Base-by-base conservation (phyloP, 225 moss, liverwort and hornwort species). In the Physcomitrium patens region DNA sequence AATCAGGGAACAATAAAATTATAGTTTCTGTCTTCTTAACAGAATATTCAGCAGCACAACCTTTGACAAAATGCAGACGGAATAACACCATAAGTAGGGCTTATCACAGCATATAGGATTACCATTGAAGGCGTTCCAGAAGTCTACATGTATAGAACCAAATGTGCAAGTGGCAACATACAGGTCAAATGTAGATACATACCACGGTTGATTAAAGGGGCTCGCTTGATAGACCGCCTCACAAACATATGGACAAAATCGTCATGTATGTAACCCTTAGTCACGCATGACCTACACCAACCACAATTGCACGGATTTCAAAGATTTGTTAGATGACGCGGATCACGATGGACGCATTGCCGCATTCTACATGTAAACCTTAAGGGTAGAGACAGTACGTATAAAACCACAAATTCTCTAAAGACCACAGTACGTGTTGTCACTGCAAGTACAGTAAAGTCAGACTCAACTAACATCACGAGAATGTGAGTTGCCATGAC, bases 201-300 rank as follows among this genome's bases (percentile, higher is more conserved):
- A 96, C 96, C 96, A 26, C 96, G 94, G 74, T 96, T 96, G 71
- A 96, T 96, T 10, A 96, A 92, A 28, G 96, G 96, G 45, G 96
- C 91, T 64, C 94, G 87, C 85, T 89, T 92, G 3, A 93, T 55
- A 28, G 94, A 89, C 71, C 92, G 88, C 70, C 91, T 86, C 65
- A 97, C 94, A 71, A 97, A 97, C 27, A 91, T 86, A 68, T 90
- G 91, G 18, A 97, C 96, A 59, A 85, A 97, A 48, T 91, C 81
- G 72, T 97, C 96, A 43, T 79, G 73, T 13, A 97, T 92, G 11
- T 97, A 97, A 7, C 94, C 94, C 67, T 90, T 92, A 10, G 77
- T 80, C 67, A 97, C 96, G 73, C 96, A 97, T 16, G 96, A 94
- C 83, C 96, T 97, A 90, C 77, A 67, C 14, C 57, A 63, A 52